These are phyloP conservation scores for Sphagnum tenellum DNA, from an alignment of 225 moss, liverwort and hornwort genomes.

Conservation along the genomic window DNA sequence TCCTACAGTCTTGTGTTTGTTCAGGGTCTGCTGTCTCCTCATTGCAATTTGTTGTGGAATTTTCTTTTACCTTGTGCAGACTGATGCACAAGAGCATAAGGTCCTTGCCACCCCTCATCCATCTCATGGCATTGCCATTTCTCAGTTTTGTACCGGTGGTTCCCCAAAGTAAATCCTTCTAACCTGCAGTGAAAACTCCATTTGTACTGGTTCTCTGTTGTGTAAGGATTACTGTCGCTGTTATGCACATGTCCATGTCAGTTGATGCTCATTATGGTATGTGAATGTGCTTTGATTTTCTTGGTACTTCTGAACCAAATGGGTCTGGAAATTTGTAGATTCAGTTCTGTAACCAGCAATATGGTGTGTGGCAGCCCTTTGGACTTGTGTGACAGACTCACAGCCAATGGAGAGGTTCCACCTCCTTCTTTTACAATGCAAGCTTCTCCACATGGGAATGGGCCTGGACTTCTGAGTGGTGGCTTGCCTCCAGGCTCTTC, in stretches of 20 bases:
- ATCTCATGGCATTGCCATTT: slow-evolving; percentile 46
- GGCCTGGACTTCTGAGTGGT: slow-evolving; percentile 24
- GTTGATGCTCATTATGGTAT: not conserved
- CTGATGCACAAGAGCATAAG: slow-evolving; percentile 43
- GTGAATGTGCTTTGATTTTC: not conserved
- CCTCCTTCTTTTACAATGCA: slow-evolving; percentile 40
- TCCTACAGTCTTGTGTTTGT: too few species aligned
- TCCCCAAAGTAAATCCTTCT: slow-evolving; percentile 24
- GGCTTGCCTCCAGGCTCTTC: slow-evolving; percentile 32
- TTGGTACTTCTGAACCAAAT: not conserved
- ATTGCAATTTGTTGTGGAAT: too few species aligned
- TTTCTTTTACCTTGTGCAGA: slow-evolving; percentile 22
- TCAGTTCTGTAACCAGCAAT: not conserved
- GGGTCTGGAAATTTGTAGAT: too few species aligned
- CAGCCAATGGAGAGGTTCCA: slow-evolving; percentile 40
- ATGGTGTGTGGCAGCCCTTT: slow-evolving; percentile 42
- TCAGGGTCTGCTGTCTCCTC: too few species aligned
- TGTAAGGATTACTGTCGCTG: not conserved
- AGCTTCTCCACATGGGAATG: slow-evolving; percentile 24
- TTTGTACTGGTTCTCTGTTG: not conserved
- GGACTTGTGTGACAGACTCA: slow-evolving; percentile 62
- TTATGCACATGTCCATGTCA: not conserved
- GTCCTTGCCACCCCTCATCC: slow-evolving; percentile 37
- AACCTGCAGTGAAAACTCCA: too few species aligned
- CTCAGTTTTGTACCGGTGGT: slow-evolving; percentile 44